A percentile compares a stretch with the other conserved stretches of the same genome.
phyloP scores from a whole-genome alignment of 768 basidiomycete genomes.

The Dioszegia aurantiaca region DNA sequence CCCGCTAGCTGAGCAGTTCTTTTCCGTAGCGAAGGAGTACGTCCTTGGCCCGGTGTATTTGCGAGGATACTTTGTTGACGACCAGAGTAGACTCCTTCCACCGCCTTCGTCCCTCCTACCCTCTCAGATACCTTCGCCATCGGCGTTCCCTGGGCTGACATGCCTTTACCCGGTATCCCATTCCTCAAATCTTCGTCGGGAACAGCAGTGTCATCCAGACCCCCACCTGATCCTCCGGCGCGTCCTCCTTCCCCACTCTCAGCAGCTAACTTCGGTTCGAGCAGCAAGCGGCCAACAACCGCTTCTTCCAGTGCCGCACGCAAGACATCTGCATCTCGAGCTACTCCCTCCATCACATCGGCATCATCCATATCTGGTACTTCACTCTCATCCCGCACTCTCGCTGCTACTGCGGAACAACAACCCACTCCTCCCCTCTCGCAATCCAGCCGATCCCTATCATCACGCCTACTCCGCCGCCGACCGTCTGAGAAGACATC shows the following conservation, averaged over 20 bases:
- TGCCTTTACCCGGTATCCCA: conserved; percentile 1
- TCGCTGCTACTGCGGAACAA: neutral
- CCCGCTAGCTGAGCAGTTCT: no score
- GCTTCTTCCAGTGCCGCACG: neutral
- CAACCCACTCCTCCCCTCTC: conserved; percentile 1
- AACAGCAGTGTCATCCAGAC: neutral
- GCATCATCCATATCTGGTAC: neutral
- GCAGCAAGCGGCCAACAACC: neutral
- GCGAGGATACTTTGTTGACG: no score
- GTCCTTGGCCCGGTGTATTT: no score
- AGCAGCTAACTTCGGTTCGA: neutral
- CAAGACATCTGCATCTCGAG: neutral
- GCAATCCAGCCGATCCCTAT: conserved; percentile 7
- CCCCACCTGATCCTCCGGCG: neutral
- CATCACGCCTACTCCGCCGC: conserved; percentile 9
- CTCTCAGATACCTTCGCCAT: neutral
- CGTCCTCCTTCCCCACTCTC: conserved; percentile 7
- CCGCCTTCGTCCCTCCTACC: no score
- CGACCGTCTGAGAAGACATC: conserved; percentile 11
- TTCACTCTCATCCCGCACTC: no score
- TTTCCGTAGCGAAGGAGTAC: no score
- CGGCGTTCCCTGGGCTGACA: neutral
- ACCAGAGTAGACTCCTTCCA: no score
- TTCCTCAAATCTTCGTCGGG: conserved; percentile 3
- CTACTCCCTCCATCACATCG: neutral